Evolutionary conservation across 768 basidiomycete species (phyloP).

Genomic region (Boletellus sp.): DNA sequence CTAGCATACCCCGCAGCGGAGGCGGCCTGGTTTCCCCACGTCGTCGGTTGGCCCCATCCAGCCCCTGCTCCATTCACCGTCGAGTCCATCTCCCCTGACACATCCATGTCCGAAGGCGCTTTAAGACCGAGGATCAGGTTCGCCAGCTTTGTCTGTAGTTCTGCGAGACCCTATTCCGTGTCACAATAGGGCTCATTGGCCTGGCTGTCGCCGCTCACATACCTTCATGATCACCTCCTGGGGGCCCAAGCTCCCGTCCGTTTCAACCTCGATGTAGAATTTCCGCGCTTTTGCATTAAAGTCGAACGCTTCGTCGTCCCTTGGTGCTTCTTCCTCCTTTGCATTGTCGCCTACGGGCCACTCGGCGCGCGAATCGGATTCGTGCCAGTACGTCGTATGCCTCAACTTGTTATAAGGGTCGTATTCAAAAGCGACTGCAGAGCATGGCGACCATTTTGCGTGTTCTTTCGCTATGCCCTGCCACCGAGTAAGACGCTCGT

Average conservation of each 20-base stretch:
- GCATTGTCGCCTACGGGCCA: conserved; percentile 93
- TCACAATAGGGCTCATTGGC: not conserved
- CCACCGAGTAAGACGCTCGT: not conserved
- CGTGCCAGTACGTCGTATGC: conserved; percentile 95
- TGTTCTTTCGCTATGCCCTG: conserved; percentile 98
- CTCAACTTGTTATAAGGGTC: conserved; percentile 97
- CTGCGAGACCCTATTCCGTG: conserved; percentile 58
- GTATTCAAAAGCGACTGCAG: conserved; percentile 94
- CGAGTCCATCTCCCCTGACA: conserved; percentile 38
- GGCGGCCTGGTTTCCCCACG: conserved; percentile 28
- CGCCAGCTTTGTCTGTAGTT: conserved; percentile 77
- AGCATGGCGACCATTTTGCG: conserved; percentile 97
- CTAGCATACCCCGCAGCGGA: conserved; percentile 32
- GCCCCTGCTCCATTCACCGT: conserved; percentile 23
- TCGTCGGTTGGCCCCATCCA: conserved; percentile 21
- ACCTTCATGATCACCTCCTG: conserved; percentile 90
- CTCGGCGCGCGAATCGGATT: conserved; percentile 73
- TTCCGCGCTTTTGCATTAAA: conserved; percentile 82
- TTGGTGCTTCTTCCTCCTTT: conserved; percentile 72
- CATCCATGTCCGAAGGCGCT: conserved; percentile 54
- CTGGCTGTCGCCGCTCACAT: conserved; percentile 2
- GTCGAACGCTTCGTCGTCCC: conserved; percentile 83
- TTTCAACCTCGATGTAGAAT: conserved; percentile 95
- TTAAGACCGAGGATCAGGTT: conserved; percentile 77
- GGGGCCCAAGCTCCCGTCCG: conserved; percentile 83